Evolutionary conservation across 2,329 filamentous ascomycete species (phyloP).

Genomic region (Aspergillus neotritici): DNA sequence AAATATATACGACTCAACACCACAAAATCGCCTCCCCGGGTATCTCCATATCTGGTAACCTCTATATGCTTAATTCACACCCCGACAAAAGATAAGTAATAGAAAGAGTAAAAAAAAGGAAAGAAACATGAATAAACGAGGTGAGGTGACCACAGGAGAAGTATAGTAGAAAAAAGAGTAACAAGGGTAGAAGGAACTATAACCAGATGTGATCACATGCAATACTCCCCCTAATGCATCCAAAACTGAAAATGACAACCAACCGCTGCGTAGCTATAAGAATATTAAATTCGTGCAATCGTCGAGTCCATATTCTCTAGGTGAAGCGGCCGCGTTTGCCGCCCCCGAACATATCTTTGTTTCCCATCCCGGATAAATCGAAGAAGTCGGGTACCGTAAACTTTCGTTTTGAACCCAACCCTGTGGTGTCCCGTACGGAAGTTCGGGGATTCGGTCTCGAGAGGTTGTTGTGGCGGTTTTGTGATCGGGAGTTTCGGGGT

Average conservation of each 20-base stretch:
- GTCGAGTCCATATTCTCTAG: conserved; percentile 30
- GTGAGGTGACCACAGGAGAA: no score
- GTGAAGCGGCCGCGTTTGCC: conserved; percentile 45
- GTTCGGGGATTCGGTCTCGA: conserved; percentile 33
- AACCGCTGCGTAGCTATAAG: conserved; percentile 29
- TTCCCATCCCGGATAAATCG: conserved; percentile 43
- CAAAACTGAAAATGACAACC: conserved; percentile 20
- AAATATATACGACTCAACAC: conserved; percentile 8
- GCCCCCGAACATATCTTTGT: conserved; percentile 41
- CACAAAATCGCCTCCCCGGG: conserved; percentile 29
- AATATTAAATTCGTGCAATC: conserved; percentile 31
- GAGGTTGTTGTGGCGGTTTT: conserved; percentile 36
- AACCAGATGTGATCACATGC: conserved; percentile 22
- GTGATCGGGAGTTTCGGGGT: conserved; percentile 37
- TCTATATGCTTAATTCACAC: conserved; percentile 29
- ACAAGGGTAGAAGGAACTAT: conserved; percentile 11
- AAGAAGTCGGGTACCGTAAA: conserved; percentile 46
- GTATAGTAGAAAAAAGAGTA: conserved; percentile 6
- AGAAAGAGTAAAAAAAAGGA: conserved; percentile 14
- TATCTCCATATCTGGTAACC: conserved; percentile 32
- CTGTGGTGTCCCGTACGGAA: conserved; percentile 34
- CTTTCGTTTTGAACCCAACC: conserved; percentile 45
- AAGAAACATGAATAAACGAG: conserved; percentile 1
- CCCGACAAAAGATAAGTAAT: conserved; percentile 5
- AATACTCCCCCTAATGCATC: conserved; percentile 32